Evolutionary conservation across 768 basidiomycete genomes (phyloP).

Genomic region (Aureoboletus auriporus): DNA sequence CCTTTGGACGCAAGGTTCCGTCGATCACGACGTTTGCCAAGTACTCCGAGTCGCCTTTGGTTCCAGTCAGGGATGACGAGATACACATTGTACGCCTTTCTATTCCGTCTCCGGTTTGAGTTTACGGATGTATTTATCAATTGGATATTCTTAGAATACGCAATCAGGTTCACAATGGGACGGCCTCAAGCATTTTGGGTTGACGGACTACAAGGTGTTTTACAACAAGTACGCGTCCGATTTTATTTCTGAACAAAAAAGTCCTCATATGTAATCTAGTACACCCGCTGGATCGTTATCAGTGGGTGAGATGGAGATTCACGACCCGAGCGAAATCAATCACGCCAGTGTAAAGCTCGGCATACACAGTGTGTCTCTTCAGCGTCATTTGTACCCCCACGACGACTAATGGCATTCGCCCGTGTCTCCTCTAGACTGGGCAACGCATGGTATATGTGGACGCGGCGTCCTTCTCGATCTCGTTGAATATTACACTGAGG

Average conservation of each 20-base stretch:
- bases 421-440: conserved; percentile 48
- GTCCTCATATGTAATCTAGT: conserved; percentile 25
- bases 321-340: conserved; percentile 48
- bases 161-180: conserved; percentile 74
- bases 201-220: conserved; percentile 49
- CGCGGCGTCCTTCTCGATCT: conserved; percentile 66
- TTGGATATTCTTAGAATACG: conserved; percentile 45
- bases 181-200: conserved; percentile 56
- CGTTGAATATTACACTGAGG: conserved; percentile 47
- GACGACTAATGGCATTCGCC: not conserved
- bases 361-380: conserved; percentile 58
- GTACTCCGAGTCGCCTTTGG: not conserved
- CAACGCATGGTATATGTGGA: conserved; percentile 65
- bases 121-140: not conserved
- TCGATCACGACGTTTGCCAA: conserved; percentile 41
- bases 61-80: conserved; percentile 39
- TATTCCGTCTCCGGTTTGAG: not conserved
- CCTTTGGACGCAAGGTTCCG: conserved; percentile 53
- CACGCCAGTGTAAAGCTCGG: conserved; percentile 48
- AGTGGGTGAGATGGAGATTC: conserved; percentile 42
- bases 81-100: conserved; percentile 47
- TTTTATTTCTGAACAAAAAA: no score
- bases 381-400: not conserved
- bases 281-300: conserved; percentile 41
- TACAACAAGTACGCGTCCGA: conserved; percentile 50